Conservation (phyloP, 306 rosid species). For the Ochetophila trinervis region DNA sequence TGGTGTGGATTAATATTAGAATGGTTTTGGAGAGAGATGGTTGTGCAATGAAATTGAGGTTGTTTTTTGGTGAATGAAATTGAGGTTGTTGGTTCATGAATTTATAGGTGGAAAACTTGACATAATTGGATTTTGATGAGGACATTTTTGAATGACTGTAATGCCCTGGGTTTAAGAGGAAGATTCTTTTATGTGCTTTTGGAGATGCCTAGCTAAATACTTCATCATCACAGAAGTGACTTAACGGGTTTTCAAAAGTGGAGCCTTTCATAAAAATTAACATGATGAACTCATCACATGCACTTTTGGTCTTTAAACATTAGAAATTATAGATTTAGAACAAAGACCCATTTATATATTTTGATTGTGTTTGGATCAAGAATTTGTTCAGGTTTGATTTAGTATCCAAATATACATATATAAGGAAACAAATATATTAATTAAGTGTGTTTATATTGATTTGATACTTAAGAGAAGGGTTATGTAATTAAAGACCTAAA, state of each 20-base stretch:
- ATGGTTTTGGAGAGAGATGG: not conserved
- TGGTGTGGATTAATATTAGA: not conserved
- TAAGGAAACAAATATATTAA: too few relatives aligned
- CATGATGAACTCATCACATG: not conserved
- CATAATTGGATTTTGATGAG: not conserved
- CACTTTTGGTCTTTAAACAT: too few relatives aligned
- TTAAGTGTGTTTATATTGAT: too few relatives aligned
- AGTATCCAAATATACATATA: too few relatives aligned
- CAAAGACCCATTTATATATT: not conserved
- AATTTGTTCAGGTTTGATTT: too few relatives aligned
- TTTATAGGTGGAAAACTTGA: constrained; percentile 35
- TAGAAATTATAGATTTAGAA: not conserved
- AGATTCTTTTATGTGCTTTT: constrained; percentile 42
- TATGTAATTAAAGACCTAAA: too few relatives aligned
- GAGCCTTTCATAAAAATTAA: not conserved
- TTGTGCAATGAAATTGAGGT: constrained; percentile 18
- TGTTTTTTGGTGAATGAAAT: too few relatives aligned
- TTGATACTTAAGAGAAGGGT: too few relatives aligned
- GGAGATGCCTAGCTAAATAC: constrained; percentile 36
- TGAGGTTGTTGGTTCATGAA: constrained; percentile 25
- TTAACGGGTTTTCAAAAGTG: not conserved
- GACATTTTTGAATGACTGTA: constrained; percentile 34
- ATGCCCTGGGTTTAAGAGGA: constrained; percentile 40
- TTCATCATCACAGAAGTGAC: constrained; percentile 22
- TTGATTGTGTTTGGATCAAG: too few relatives aligned